Percentiles rank a stretch among this genome's conserved stretches.
Evolutionary conservation across 2,329 filamentous ascomycete species (phyloP).

Genomic region (Botrytis fragariae): DNA sequence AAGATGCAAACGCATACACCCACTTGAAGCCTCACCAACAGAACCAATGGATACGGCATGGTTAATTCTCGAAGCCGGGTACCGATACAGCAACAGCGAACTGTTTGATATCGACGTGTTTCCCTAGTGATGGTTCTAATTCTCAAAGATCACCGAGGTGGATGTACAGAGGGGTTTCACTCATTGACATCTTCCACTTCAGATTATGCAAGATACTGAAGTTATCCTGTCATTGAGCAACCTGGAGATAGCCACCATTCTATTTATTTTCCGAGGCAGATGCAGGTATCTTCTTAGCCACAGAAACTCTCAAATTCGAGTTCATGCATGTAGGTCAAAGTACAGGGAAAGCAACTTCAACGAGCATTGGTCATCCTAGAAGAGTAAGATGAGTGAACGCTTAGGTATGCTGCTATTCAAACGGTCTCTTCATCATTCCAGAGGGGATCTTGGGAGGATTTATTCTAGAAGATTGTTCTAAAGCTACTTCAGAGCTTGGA

Average conservation of each 20-base stretch:
- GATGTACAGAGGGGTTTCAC: conserved; percentile 13
- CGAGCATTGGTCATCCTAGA: conserved; percentile 9
- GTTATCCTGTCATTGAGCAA: conserved; percentile 8
- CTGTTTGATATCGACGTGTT: conserved; percentile 21
- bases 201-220: background rate
- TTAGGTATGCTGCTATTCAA: background rate
- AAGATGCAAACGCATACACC: conserved; percentile 22
- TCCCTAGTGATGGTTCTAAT: conserved; percentile 9
- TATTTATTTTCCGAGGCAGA: background rate
- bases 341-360: conserved; percentile 7
- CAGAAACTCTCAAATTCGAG: conserved; percentile 10
- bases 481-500: background rate
- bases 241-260: background rate
- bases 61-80: background rate
- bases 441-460: background rate
- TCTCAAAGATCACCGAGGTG: conserved; percentile 16
- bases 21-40: conserved; percentile 16
- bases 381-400: background rate
- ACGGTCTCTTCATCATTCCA: background rate
- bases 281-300: conserved; percentile 10
- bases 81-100: conserved; percentile 15
- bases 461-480: background rate
- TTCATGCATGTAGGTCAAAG: conserved; percentile 21
- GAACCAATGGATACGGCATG: conserved; percentile 3
- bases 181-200: conserved; percentile 11